Evolutionary conservation across 768 basidiomycete genomes (phyloP), one percentile per base, ranked within the genome.

Genomic region (Leucosporidium scottii): DNA sequence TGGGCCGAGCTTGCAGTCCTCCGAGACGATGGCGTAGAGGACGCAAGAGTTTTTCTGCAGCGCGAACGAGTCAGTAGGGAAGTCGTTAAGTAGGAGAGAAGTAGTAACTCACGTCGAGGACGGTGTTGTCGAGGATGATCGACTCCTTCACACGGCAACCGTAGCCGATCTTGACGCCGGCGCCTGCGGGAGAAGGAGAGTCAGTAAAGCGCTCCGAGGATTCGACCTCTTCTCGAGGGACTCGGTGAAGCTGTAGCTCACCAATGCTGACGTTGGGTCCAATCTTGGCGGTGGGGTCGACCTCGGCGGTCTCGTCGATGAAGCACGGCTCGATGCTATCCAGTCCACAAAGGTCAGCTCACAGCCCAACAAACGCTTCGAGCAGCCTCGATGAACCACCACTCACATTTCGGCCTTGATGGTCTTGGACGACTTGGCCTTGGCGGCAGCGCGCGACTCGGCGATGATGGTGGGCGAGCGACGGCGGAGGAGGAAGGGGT

Each of bases 191-290:
- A 34, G 34, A 10, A 34, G 34, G 34, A 10, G 4, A 34, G 34
- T 34, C 34, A 34, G 34, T 10, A 34, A 5, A 34, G 34, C 34
- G 34, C 34, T 34, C 34, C 5, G 34, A 34, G 5, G 10, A 10
- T 34, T 34, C 34, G 34, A 34, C 34, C 34, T 34, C 34, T 34
- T 5, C 34, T n/a, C n/a, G n/a, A n/a, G n/a, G n/a, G n/a, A n/a
- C n/a, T n/a, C n/a, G n/a, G n/a, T n/a, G n/a, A n/a, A n/a, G n/a
- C n/a, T n/a, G n/a, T n/a, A n/a, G 10, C 34, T 34, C 34, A 0
- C 79, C 79, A 49, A 80, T 78, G 30, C 74, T 74, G 7, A 80
- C 80, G 63, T 80, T 81, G 9, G 81, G 81, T 6, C 81, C 80
- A 59, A 82, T 79, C 75, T 81, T 81, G 53, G 80, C 80, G 10